A percentile compares a stretch with the other conserved stretches of the same genome.
Conservation (phyloP, 345 rosid species). For the Heritiera fomes region DNA sequence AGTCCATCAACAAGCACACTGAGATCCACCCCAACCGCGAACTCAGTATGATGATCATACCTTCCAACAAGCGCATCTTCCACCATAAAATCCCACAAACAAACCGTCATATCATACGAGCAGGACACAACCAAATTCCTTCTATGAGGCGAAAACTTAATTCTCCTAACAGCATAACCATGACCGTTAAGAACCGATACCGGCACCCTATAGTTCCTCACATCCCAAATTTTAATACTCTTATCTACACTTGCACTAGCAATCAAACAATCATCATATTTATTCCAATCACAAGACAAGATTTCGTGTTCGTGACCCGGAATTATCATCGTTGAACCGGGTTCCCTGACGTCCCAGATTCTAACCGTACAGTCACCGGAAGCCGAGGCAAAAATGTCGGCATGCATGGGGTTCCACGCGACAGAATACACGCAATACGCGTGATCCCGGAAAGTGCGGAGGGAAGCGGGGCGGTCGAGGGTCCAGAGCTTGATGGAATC, state of each 20-base stretch:
- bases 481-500: conserved; percentile 93
- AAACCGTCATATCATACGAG: conserved; percentile 87
- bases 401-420: conserved; percentile 84
- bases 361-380: conserved; percentile 84
- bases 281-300: conserved; percentile 86
- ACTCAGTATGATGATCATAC: conserved; percentile 88
- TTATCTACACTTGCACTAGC: conserved; percentile 87
- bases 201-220: conserved; percentile 70
- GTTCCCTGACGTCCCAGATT: conserved; percentile 91
- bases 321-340: conserved; percentile 86
- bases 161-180: conserved; percentile 80
- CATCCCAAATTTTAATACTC: conserved; percentile 81
- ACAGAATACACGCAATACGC: conserved; percentile 84
- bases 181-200: conserved; percentile 76
- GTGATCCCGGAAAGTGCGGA: conserved; percentile 88
- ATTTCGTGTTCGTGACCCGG: conserved; percentile 87
- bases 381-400: conserved; percentile 89
- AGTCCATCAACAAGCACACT: conserved; percentile 94
- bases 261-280: conserved; percentile 77
- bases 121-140: conserved; percentile 75
- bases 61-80: conserved; percentile 85
- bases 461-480: conserved; percentile 76
- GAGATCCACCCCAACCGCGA: conserved; percentile 84
- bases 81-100: conserved; percentile 85
- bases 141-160: conserved; percentile 84